Evolutionary conservation across 352 stramenopile genomes (phyloP), one percentile per base, ranked within the genome.

Genomic region (Blastocystis sp.): DNA sequence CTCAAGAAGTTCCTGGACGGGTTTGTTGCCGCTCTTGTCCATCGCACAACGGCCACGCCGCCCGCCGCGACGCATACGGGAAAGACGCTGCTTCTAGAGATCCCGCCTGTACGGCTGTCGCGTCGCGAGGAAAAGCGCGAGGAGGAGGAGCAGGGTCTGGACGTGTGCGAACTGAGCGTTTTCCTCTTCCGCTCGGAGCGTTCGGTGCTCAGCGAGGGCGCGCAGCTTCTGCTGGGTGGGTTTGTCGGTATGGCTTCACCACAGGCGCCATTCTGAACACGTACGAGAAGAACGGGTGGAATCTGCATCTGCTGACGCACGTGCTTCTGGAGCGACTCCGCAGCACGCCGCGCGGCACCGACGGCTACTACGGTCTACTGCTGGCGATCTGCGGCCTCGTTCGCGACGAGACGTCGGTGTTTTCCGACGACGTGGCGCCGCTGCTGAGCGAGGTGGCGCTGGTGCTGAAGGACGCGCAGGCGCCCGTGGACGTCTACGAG

Each of bases 321-420:
- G 21, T 32, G 51, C 46, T 81, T 1, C 7, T 81, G 21, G 40
- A 46, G 51, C 34, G 56, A 29, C n/a, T 64, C 24, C 27, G 38
- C 7, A 46, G 44, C 6, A 44, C 14, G 61, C n/a, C 36, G 18
- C 36, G 42, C 6, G 42, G n/a, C 21, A 21, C 21, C 11, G 69
- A 81, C n/a, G 48, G 27, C 4, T 81, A 65, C 40, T 81, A 81
- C 40, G 53, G 40, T 8, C 21, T 81, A 8, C 53, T 81, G 69
- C 29, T 81, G 69, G 61, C 42, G 1, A 42, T 81, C 0, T 63
- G 53, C 34, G 18, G 36, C 2, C 61, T 64, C 42, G 3, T 81
- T 16, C 27, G 51, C 29, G 69, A 81, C 11, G 69, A 81, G 0
- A 24, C 27, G 7, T 38, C 14, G 21, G 1, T 81, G 53, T n/a